Conservation (phyloP, 352 stramenopile genomes). For the Pythium oligandrum region DNA sequence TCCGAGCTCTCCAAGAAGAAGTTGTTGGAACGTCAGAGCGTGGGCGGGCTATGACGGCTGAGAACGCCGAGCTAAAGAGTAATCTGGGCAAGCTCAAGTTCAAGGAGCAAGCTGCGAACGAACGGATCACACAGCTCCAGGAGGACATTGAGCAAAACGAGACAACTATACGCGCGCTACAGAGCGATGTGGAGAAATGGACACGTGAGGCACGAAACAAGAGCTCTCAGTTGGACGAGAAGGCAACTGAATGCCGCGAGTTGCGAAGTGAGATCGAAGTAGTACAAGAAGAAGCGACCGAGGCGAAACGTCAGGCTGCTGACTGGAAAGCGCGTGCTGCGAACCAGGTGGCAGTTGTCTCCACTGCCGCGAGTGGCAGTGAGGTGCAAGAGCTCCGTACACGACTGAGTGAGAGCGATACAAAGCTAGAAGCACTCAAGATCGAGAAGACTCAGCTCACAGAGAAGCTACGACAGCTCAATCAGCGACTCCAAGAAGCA, state of each 20-base stretch:
- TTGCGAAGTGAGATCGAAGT: slow-evolving; percentile 21
- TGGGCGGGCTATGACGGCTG: slow-evolving; percentile 13
- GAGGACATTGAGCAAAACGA: slow-evolving; percentile 27
- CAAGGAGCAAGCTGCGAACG: slow-evolving; percentile 31
- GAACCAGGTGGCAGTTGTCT: slow-evolving; percentile 1
- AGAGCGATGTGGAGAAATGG: slow-evolving; percentile 17
- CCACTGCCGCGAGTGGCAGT: background rate
- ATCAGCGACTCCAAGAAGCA: slow-evolving; percentile 14
- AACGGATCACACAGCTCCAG: slow-evolving; percentile 23
- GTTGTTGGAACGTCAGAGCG: slow-evolving; percentile 25
- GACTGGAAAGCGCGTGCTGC: slow-evolving; percentile 12
- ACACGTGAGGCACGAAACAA: slow-evolving; percentile 17
- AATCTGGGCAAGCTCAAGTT: slow-evolving; percentile 34
- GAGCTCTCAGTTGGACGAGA: slow-evolving; percentile 19
- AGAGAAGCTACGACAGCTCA: slow-evolving; percentile 26
- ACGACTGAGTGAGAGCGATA: slow-evolving; percentile 23
- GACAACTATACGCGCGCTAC: slow-evolving; percentile 9
- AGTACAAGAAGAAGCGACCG: slow-evolving; percentile 23
- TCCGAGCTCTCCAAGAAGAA: slow-evolving; percentile 27
- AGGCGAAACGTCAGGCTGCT: slow-evolving; percentile 14
- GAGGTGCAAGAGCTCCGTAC: slow-evolving; percentile 18
- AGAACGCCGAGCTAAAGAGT: slow-evolving; percentile 27
- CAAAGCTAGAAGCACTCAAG: slow-evolving; percentile 18
- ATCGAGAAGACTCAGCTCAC: slow-evolving; percentile 24
- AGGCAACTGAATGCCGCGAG: slow-evolving; percentile 16